Conservation (phyloP, 2,329 filamentous ascomycete species). For the Paraconiothyrium brasiliense region DNA sequence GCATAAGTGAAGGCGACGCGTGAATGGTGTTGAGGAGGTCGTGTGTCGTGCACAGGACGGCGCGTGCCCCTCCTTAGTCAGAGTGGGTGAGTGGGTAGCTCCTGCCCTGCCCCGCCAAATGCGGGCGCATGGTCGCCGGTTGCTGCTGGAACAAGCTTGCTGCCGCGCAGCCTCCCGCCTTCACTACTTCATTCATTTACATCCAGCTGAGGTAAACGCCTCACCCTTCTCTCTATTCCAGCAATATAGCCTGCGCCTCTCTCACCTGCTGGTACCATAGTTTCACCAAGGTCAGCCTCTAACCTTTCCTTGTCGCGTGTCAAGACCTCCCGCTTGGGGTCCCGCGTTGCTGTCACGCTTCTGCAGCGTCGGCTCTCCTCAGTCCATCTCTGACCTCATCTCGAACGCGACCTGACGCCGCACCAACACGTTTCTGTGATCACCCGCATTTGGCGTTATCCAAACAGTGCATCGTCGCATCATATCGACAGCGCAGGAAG, state of each 20-base stretch:
- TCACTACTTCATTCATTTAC: conserved; percentile 13
- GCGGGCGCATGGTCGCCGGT: conserved; percentile 17
- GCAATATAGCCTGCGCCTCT: neutral
- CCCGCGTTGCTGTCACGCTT: conserved; percentile 21
- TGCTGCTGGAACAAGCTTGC: conserved; percentile 2
- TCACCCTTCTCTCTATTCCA: neutral
- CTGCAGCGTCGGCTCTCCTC: conserved; percentile 35
- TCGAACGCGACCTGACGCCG: conserved; percentile 21
- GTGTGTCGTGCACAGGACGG: neutral
- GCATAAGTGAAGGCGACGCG: conserved; percentile 9
- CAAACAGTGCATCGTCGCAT: conserved; percentile 14
- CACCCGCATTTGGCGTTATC: conserved; percentile 19
- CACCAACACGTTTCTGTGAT: conserved; percentile 17
- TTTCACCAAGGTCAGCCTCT: conserved; percentile 6
- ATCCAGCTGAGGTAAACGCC: conserved; percentile 6
- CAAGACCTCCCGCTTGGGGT: conserved; percentile 15
- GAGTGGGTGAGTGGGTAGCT: neutral
- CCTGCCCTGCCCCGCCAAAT: conserved; percentile 21
- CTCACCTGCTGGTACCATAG: neutral
- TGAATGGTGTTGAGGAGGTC: conserved; percentile 15
- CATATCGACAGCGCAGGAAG: conserved; percentile 5
- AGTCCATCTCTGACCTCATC: conserved; percentile 29
- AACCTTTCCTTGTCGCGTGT: neutral
- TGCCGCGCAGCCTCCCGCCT: neutral
- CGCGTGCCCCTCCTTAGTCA: conserved; percentile 17